Conservation (phyloP, 345 rosid species). For the Rhodomyrtus tomentosa region DNA sequence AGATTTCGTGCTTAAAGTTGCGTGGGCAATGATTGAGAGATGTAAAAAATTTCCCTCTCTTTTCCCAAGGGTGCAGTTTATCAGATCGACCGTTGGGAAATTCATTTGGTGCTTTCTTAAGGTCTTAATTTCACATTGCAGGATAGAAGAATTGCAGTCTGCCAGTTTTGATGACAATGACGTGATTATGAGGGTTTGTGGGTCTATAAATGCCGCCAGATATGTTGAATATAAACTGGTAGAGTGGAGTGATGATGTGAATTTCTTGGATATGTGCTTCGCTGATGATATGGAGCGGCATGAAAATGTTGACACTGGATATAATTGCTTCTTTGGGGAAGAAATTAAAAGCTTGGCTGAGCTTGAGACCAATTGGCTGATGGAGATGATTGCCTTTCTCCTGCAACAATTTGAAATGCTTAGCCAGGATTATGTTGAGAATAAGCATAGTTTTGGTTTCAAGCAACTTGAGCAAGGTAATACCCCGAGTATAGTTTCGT, state of each 20-base stretch:
- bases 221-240: slow-evolving; percentile 49
- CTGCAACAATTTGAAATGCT: slow-evolving; percentile 56
- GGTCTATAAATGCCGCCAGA: slow-evolving; percentile 53
- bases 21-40: slow-evolving; percentile 48
- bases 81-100: slow-evolving; percentile 47
- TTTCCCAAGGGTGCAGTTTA: slow-evolving; percentile 31
- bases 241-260: slow-evolving; percentile 72
- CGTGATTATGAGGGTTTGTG: slow-evolving; percentile 34
- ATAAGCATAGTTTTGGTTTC: slow-evolving; percentile 14
- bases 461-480: not conserved
- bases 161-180: slow-evolving; percentile 12
- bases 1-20: slow-evolving; percentile 33
- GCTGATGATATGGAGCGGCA: slow-evolving; percentile 16
- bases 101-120: slow-evolving; percentile 62
- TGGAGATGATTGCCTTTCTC: slow-evolving; percentile 43
- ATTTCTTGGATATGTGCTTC: slow-evolving; percentile 44
- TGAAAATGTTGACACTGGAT: slow-evolving; percentile 1
- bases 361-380: slow-evolving; percentile 52
- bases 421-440: slow-evolving; percentile 22
- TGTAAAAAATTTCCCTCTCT: slow-evolving; percentile 32
- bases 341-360: slow-evolving; percentile 53
- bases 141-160: slow-evolving; percentile 19
- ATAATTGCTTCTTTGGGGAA: slow-evolving; percentile 45
- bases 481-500: not conserved
- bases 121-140: slow-evolving; percentile 35